Conservation (phyloP, 2,329 filamentous ascomycete genomes). For the Calonectria crousiana region DNA sequence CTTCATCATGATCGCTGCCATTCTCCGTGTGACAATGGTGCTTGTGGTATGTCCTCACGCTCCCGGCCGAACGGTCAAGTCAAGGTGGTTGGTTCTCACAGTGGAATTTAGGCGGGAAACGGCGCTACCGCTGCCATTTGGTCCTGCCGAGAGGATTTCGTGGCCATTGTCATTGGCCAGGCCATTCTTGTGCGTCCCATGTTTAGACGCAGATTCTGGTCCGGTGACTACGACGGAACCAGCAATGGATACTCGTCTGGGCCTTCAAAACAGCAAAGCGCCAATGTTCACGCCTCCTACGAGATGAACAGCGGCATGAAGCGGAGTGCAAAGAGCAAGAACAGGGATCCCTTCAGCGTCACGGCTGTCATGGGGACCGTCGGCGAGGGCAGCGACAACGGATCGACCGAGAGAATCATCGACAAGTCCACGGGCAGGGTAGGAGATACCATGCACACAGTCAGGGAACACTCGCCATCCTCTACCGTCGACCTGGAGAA, state of each 20-base stretch:
- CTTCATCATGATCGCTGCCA: conserved; percentile 48
- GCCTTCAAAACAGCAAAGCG: conserved; percentile 23
- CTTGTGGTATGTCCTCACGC: conserved; percentile 37
- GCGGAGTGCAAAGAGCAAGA: conserved; percentile 19
- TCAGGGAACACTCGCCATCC: neutral
- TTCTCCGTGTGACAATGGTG: conserved; percentile 43
- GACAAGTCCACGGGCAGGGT: conserved; percentile 1
- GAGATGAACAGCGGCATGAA: conserved; percentile 16
- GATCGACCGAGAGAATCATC: conserved; percentile 24
- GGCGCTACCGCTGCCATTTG: conserved; percentile 47
- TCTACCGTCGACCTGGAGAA: conserved; percentile 21
- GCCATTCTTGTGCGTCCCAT: conserved; percentile 51
- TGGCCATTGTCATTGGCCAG: conserved; percentile 51
- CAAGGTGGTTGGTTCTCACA: neutral
- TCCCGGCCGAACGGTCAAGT: neutral
- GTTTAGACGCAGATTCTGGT: conserved; percentile 41
- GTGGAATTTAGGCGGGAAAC: conserved; percentile 10
- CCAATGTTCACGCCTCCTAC: conserved; percentile 4
- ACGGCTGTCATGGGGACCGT: conserved; percentile 26
- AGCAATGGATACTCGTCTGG: conserved; percentile 21
- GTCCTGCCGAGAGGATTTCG: conserved; percentile 53
- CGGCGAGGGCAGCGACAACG: conserved; percentile 14
- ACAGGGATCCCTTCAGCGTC: conserved; percentile 29
- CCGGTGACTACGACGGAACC: neutral
- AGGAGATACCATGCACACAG: neutral